Conservation (phyloP, 2,329 filamentous ascomycete genomes). For the Colletotrichum somersetense region DNA sequence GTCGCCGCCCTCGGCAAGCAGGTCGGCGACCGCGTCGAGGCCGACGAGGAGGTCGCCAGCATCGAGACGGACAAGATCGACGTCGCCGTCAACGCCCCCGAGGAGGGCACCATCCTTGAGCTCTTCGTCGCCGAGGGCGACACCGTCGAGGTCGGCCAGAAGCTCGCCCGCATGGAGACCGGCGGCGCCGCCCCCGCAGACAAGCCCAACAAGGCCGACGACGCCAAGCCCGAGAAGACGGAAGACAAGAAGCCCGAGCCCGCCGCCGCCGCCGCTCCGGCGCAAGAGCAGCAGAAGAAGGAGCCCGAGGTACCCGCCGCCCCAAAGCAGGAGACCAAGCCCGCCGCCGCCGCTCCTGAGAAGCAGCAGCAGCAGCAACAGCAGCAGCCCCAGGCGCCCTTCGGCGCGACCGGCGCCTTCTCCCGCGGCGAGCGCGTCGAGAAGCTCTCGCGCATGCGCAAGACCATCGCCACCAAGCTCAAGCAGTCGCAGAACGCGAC, state of each 20-base stretch:
- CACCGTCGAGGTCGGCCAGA: constrained; percentile 50
- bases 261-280: constrained; percentile 19
- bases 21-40: constrained; percentile 48
- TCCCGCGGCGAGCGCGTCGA: constrained; percentile 42
- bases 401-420: constrained; percentile 31
- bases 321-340: constrained; percentile 37
- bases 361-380: constrained; percentile 4
- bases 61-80: constrained; percentile 53
- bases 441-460: constrained; percentile 75
- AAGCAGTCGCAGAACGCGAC: constrained; percentile 76
- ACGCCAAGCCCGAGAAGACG: constrained; percentile 30
- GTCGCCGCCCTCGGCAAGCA: constrained; percentile 47
- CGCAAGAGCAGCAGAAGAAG: constrained; percentile 37
- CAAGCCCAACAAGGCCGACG: constrained; percentile 31
- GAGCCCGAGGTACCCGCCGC: constrained; percentile 26
- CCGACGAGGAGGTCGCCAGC: constrained; percentile 50
- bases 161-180: constrained; percentile 48
- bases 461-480: constrained; percentile 78
- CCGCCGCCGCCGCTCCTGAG: constrained; percentile 7
- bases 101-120: constrained; percentile 47
- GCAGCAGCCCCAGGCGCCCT: constrained; percentile 14
- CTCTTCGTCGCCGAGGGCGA: constrained; percentile 50
- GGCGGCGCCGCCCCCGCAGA: constrained; percentile 37
- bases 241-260: constrained; percentile 12
- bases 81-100: constrained; percentile 47